phyloP scores from a whole-genome alignment of 176 grass and related monocot species.

The Carex myosuroides region DNA sequence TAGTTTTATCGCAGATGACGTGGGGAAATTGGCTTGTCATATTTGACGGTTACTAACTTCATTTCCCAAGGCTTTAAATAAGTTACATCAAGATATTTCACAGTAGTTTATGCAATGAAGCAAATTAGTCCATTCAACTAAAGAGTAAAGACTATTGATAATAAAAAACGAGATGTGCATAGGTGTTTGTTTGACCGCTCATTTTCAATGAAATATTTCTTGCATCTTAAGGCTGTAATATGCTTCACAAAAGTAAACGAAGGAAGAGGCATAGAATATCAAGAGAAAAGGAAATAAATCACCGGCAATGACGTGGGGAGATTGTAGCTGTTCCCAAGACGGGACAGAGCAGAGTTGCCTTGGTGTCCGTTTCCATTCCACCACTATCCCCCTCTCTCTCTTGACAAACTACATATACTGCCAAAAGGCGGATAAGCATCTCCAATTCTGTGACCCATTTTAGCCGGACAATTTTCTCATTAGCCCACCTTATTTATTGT shows the following conservation, averaged over 20 bases:
- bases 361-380: background rate
- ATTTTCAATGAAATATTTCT: no score
- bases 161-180: background rate
- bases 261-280: background rate
- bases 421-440: conserved; percentile 13
- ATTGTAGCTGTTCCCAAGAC: conserved; percentile 12
- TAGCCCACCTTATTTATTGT: conserved; percentile 8
- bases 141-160: background rate
- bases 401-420: background rate
- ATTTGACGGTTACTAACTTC: background rate
- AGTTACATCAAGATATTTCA: background rate
- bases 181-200: background rate
- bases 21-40: background rate
- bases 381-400: background rate
- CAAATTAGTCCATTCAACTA: background rate
- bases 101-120: background rate
- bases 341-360: background rate
- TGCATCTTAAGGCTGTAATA: background rate
- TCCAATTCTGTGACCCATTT: background rate
- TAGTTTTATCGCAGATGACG: no score
- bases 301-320: conserved; percentile 7
- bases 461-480: background rate
- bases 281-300: background rate
- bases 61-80: background rate
- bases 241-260: background rate